Conservation (phyloP, 192 early-diverging fungal genomes). For the Rhizoclosmatium sp. region DNA sequence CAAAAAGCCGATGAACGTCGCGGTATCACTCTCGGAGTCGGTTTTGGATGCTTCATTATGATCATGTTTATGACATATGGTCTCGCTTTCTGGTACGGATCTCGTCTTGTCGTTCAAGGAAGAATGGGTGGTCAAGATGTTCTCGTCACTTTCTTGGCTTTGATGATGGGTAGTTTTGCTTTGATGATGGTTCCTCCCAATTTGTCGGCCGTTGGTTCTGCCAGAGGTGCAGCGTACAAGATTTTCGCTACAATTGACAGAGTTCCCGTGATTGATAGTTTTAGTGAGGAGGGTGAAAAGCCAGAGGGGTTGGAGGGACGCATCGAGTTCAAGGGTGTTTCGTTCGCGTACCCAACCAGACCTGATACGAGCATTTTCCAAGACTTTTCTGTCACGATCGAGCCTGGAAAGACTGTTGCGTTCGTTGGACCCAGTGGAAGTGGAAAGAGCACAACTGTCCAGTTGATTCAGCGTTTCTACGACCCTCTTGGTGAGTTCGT, state of each 20-base stretch:
- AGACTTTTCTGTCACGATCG: constrained; percentile 61
- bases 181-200: constrained; percentile 50
- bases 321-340: constrained; percentile 59
- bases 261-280: constrained; percentile 51
- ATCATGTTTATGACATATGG: constrained; percentile 79
- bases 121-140: constrained; percentile 58
- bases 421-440: constrained; percentile 84
- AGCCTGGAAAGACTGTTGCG: constrained; percentile 80
- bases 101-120: constrained; percentile 57
- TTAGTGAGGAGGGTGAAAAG: constrained; percentile 40
- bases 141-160: constrained; percentile 53
- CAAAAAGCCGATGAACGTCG: constrained; percentile 69
- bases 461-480: constrained; percentile 60
- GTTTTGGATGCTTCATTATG: constrained; percentile 80
- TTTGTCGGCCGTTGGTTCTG: constrained; percentile 47
- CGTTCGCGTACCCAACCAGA: constrained; percentile 68
- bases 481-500: constrained; percentile 39
- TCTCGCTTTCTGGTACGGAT: constrained; percentile 88
- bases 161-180: constrained; percentile 57
- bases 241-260: constrained; percentile 62
- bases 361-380: constrained; percentile 65
- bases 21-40: constrained; percentile 62
- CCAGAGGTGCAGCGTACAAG: constrained; percentile 57
- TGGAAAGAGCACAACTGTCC: constrained; percentile 80
- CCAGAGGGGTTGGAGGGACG: constrained; percentile 45